Conservation (phyloP, 176 grass and related monocot genomes). For the Oryza nivara region DNA sequence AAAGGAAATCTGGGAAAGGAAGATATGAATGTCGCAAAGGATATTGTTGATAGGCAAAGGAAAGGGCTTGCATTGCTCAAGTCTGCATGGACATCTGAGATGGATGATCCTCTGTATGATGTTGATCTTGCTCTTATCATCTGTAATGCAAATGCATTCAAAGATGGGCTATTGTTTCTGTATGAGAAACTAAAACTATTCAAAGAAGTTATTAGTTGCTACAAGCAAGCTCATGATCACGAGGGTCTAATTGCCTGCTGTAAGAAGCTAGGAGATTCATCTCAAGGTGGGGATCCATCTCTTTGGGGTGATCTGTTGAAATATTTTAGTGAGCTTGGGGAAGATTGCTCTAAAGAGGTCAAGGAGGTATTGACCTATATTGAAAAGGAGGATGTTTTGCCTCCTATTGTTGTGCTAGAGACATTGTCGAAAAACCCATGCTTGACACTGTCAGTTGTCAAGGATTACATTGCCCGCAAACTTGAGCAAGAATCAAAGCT, state of each 20-base stretch:
- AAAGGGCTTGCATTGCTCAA: slow-evolving; percentile 87
- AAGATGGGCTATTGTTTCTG: slow-evolving; percentile 86
- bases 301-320: slow-evolving; percentile 94
- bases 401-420: slow-evolving; percentile 88
- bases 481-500: slow-evolving; percentile 95
- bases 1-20: slow-evolving; percentile 49
- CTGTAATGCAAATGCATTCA: slow-evolving; percentile 89
- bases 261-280: slow-evolving; percentile 89
- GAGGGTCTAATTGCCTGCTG: slow-evolving; percentile 94
- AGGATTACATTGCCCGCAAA: slow-evolving; percentile 95
- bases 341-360: slow-evolving; percentile 97
- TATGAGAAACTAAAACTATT: slow-evolving; percentile 96
- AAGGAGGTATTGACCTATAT: slow-evolving; percentile 94
- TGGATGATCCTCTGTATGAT: slow-evolving; percentile 90
- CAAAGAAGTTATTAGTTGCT: slow-evolving; percentile 96
- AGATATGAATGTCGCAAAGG: slow-evolving; percentile 51
- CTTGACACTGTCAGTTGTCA: slow-evolving; percentile 86
- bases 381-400: slow-evolving; percentile 91
- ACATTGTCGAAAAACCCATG: slow-evolving; percentile 86
- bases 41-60: slow-evolving; percentile 64
- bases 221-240: slow-evolving; percentile 96
- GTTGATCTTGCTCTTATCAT: slow-evolving; percentile 89
- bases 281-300: slow-evolving; percentile 84
- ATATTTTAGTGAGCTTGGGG: slow-evolving; percentile 88
- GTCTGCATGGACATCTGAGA: slow-evolving; percentile 81